Base-by-base conservation (phyloP, 257 asterid genomes). In the Solanum piurae region DNA sequence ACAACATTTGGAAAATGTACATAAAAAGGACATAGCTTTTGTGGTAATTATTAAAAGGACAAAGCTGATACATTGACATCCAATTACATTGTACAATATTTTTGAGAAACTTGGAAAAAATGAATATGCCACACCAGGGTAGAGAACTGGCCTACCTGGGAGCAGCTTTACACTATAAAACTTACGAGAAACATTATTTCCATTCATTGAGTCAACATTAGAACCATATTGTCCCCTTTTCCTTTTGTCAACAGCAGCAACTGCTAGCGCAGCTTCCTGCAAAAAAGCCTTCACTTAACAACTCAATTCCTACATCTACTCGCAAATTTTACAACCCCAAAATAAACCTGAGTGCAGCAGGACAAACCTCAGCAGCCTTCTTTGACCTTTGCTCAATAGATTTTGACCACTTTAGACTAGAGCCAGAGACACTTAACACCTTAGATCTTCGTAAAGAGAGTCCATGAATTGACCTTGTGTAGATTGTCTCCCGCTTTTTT, bases 331-430 rank as follows among this genome's bases (percentile, higher is more conserved):
- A 20, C 83, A 60, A 79, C 49, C 82, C 76, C 76, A 79, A 44
- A 14, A 42, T 58, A 52, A 64, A 58, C 52, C 58, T 34, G 84
- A 90, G 90, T 82, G 71, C 68, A 84, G 87, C 86, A 88, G 80
- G 83, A 89, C 94, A 90, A 92, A 97, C 99, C 99, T 93, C 94
- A 85, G 91, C 90, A 79, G 92, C 95, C 90, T 94, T 95, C 94
- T 90, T 95, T 44, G 98, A 93, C 86, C 91, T 91, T 91, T 87
- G 94, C 90, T 96, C 99, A 85, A 95, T 93, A 86, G 99, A 94
- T 92, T 97, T 97, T 88, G 99, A 96, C 99, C 99, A 97, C 95
- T 96, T 97, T 89, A 95, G 92, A 90, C 95, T 95, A 87, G 94
- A 87, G 38, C 98, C 96, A 87, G 95, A 92, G 91, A 94, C 96